Percentiles rank a stretch among this genome's conserved stretches.
These are phyloP conservation scores for Papiliotrema nemorosa DNA, from an alignment of 1,284 basidiomycete species.

Conservation along the genomic window DNA sequence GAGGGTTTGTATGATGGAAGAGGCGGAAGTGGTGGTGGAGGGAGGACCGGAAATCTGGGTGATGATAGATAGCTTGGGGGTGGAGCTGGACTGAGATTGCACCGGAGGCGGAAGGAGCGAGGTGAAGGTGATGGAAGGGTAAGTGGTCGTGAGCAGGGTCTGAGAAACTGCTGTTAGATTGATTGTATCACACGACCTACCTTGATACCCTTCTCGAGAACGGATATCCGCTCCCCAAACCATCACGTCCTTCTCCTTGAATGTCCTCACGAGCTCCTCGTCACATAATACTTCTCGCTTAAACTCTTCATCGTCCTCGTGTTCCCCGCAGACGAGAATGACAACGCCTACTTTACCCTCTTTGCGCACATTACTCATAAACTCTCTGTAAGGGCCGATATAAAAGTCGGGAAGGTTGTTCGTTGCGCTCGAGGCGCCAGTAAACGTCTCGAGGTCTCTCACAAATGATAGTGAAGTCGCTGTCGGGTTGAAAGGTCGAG, in stretches of 20 bases:
- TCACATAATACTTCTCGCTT: slow-evolving; percentile 80
- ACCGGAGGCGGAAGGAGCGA: slow-evolving; percentile 64
- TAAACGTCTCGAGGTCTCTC: slow-evolving; percentile 38
- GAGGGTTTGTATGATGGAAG: slow-evolving; percentile 63
- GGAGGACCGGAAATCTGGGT: slow-evolving; percentile 75
- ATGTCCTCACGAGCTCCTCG: slow-evolving; percentile 60
- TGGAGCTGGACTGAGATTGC: slow-evolving; percentile 43
- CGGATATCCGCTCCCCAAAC: slow-evolving; percentile 83
- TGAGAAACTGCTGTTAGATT: slow-evolving; percentile 60
- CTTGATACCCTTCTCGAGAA: slow-evolving; percentile 76
- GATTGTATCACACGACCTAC: slow-evolving; percentile 51
- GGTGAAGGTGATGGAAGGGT: slow-evolving; percentile 86
- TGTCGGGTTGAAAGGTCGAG: slow-evolving; percentile 31
- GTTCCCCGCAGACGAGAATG: slow-evolving; percentile 82
- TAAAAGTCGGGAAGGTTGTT: slow-evolving; percentile 69
- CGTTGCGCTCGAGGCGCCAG: slow-evolving; percentile 22
- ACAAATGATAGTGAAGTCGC: slow-evolving; percentile 34
- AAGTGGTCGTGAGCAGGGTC: slow-evolving; percentile 83
- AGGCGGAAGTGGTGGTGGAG: slow-evolving; percentile 61
- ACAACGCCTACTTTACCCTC: slow-evolving; percentile 74
- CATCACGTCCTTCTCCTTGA: slow-evolving; percentile 67
- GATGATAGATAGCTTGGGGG: slow-evolving; percentile 66
- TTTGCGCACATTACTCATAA: slow-evolving; percentile 64
- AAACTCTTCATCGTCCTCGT: slow-evolving; percentile 82
- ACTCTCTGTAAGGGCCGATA: slow-evolving; percentile 76